Percentiles rank a stretch among this genome's conserved stretches.
Evolutionary conservation across 148 eudicot genomes (phyloP).

Genomic region (Fallopia convolvulus): DNA sequence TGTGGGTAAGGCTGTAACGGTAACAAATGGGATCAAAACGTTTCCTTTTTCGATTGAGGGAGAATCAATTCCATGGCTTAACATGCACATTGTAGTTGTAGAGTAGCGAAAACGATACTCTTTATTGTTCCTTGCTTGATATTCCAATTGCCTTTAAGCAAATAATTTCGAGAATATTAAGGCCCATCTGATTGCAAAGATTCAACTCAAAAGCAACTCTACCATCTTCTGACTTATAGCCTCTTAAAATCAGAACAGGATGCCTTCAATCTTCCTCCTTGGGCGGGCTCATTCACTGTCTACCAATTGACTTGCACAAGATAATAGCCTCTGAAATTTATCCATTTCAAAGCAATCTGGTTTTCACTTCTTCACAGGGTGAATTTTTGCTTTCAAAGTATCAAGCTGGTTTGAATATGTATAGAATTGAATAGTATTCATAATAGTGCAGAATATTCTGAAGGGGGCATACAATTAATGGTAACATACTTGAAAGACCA

Average conservation of each 20-base stretch:
- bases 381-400: neutral
- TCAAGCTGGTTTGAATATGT: neutral
- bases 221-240: neutral
- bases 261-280: neutral
- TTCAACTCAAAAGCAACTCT: constrained; percentile 3
- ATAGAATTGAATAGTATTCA: neutral
- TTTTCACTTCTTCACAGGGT: neutral
- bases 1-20: neutral
- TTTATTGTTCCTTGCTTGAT: neutral
- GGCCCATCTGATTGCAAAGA: constrained; percentile 1
- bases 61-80: constrained; percentile 4
- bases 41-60: neutral
- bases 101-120: neutral
- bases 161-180: neutral
- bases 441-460: constrained; percentile 8
- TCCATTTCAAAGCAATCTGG: neutral
- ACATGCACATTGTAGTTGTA: neutral
- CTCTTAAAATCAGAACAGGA: neutral
- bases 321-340: neutral
- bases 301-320: neutral
- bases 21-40: neutral
- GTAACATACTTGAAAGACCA: neutral
- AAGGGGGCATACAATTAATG: neutral
- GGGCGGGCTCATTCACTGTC: neutral
- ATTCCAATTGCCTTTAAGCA: neutral